Evolutionary conservation across 805 yeast species (phyloP), one percentile per base, ranked within the genome.

Genomic region (Ogataea paraovalis): DNA sequence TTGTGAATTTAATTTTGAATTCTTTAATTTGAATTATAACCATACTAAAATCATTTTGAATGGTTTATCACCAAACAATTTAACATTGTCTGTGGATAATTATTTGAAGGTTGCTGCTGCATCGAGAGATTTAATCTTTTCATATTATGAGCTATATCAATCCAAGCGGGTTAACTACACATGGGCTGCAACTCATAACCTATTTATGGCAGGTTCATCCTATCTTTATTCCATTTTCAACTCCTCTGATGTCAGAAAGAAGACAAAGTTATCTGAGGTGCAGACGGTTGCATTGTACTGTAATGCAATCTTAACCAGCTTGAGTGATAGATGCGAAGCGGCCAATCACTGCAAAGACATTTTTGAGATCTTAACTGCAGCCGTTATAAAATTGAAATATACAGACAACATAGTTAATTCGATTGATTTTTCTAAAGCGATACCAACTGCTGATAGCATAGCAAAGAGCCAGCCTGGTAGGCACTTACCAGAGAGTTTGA

Each of bases 111-210:
- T 88, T 12, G 74, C 78, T 10, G 80, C 78, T 22, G 78, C 91
- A 0, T 79, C 94, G 1, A 77, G 76, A 54, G 84, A 83, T 39
- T 76, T 88, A 32, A 83, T 89, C 45, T 68, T 72, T 30, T 75
- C 82, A 27, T 90, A 87, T 61, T 69, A 75, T 43, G 77, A 76
- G 44, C 67, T 90, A 34, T 78, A 76, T 54, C 64, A 70, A n/a
- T 73, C 73, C 25, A 78, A 77, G 56, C 71, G 78, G 41, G 75
- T 89, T 50, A 88, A 88, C 64, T 90, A 87, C 65, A 87, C 96
- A 0, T 90, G 97, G 97, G 91, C 90, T 2, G 94, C 95, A 0
- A 91, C 88, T 2, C 96, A 89, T 63, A 89, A 88, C 61, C 70
- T 88, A 45, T 88, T 88, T 61, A 84, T 87, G 85, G 91, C 96